Evolutionary conservation across 306 rosid genomes (phyloP).

Genomic region (Parietaria judaica): DNA sequence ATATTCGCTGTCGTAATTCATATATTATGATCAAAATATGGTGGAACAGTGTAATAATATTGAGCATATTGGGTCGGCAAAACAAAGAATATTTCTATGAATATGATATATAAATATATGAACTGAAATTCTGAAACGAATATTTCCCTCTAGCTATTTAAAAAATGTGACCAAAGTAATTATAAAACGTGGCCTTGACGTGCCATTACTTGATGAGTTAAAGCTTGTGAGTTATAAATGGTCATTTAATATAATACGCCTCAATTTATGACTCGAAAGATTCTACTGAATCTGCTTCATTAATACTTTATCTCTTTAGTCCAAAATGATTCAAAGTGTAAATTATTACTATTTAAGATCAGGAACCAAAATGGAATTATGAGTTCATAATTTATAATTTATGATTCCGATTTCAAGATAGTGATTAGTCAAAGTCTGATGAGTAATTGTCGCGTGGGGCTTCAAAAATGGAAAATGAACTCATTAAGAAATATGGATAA

Average conservation of each 20-base stretch:
- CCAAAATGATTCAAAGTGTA: too few species aligned
- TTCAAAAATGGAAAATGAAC: background rate
- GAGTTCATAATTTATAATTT: too few species aligned
- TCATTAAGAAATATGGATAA: too few species aligned
- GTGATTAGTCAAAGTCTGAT: background rate
- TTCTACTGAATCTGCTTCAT: background rate
- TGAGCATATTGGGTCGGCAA: background rate
- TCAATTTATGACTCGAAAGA: background rate
- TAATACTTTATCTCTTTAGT: too few species aligned
- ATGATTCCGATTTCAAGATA: too few species aligned
- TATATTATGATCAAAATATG: too few species aligned
- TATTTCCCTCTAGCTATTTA: too few species aligned
- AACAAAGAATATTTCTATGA: background rate
- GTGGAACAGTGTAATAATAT: too few species aligned
- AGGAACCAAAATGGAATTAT: background rate
- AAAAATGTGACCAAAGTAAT: background rate
- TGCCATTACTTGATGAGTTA: constrained; percentile 11
- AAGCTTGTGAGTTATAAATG: background rate
- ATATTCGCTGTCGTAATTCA: constrained; percentile 7
- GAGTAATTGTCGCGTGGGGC: background rate
- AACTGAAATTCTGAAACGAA: background rate
- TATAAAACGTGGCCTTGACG: constrained; percentile 23
- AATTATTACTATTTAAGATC: too few species aligned
- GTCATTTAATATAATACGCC: too few species aligned
- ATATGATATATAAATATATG: background rate